Evolutionary conservation across 169 alveolate genomes (phyloP), one percentile per base, ranked within the genome.

Genomic region (Besnoitia besnoiti): DNA sequence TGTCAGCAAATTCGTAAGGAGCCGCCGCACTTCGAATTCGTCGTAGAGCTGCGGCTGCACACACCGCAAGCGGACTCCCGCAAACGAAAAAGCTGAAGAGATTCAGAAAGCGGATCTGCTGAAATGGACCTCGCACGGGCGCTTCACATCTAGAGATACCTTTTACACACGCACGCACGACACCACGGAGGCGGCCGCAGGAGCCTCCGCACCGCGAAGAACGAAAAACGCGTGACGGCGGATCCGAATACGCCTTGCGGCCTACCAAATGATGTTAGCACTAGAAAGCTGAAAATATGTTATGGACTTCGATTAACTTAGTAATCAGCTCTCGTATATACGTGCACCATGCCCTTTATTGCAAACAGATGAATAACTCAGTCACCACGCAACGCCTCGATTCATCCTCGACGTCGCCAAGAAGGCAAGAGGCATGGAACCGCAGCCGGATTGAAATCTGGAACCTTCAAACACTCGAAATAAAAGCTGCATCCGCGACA

Each of bases 21-120:
- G 85, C 85, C 85, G 44, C 49, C 85, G 46, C 8, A 76, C 85
- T 76, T 76, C 85, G 51, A 35, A n/a, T 30, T 76, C 85, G 50
- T 76, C 85, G 85, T 39, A 76, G 37, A 37, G 85, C 85, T 5
- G 40, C 55, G 44, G 85, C 85, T 35, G 85, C 10, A 76, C 30
- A 27, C 30, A 47, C 46, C 8, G 51, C 7, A 16, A 24, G 14
- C n/a, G n/a, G 67, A n/a, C n/a, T n/a, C n/a, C n/a, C n/a, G n/a
- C n/a, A n/a, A n/a, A 51, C 67, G 67, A 51, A 51, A 51, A 14
- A 14, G 67, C 14, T 51, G 67, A 51, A 51, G n/a, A 51, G 67
- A 51, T 51, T 51, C n/a, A 51, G 67, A 51, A 51, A 16, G n/a
- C 24, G n/a, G 14, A 14, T 16, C n/a, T 16, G n/a, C 24, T 16